phyloP scores from a whole-genome alignment of 2,329 filamentous ascomycete genomes.

The Zelopaecilomyces penicillatus region DNA sequence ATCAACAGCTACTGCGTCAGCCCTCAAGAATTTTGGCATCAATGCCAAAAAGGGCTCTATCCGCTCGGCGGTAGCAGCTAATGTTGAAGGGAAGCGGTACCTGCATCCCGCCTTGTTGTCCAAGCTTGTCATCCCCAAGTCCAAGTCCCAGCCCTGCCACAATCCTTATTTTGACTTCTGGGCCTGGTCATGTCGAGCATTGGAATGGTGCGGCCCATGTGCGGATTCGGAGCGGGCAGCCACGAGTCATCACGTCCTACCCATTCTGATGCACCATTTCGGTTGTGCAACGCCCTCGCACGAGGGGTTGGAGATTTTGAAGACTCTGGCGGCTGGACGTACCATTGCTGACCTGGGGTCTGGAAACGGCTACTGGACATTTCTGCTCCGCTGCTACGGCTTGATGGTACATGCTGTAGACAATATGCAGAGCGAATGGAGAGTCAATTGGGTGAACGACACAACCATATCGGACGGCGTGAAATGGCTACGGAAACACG shows the following conservation, averaged over 20 bases:
- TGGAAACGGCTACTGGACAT: constrained; percentile 70
- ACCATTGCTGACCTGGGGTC: constrained; percentile 58
- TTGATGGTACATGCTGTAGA: constrained; percentile 53
- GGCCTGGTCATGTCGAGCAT: constrained; percentile 52
- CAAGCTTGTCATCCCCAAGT: constrained; percentile 36
- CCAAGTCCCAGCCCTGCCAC: constrained; percentile 32
- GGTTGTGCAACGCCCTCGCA: constrained; percentile 63
- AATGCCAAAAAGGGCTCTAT: constrained; percentile 59
- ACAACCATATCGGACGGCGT: constrained; percentile 55
- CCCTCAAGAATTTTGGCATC: constrained; percentile 52
- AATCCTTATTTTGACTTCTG: constrained; percentile 66
- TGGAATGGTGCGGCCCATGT: constrained; percentile 59
- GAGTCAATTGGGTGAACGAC: constrained; percentile 60
- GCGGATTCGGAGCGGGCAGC: constrained; percentile 41
- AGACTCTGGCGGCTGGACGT: constrained; percentile 43
- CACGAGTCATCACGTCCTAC: constrained; percentile 59
- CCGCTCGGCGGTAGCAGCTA: constrained; percentile 44
- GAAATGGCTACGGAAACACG: constrained; percentile 44
- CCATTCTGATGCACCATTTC: constrained; percentile 71
- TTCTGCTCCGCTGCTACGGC: constrained; percentile 55
- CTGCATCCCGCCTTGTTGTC: constrained; percentile 35
- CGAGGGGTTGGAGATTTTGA: constrained; percentile 54
- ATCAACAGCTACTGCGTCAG: constrained; percentile 48
- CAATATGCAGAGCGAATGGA: constrained; percentile 59
- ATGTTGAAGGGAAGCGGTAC: constrained; percentile 46